Conservation (phyloP, 805 yeast species). For the Saccharomycopsis babjevae region DNA sequence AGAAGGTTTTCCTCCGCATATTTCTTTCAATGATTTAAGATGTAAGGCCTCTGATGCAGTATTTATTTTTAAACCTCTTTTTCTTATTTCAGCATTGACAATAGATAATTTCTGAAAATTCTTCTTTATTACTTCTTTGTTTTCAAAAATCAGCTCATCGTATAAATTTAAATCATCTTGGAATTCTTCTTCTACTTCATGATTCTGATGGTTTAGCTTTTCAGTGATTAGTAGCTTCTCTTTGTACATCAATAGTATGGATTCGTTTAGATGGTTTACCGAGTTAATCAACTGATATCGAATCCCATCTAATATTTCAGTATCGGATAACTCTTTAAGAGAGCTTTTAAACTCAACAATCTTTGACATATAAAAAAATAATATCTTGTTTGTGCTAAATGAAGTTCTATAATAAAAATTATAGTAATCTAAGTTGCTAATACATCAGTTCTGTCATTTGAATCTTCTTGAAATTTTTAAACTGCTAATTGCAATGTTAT, state of each 20-base stretch:
- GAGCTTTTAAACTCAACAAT: conserved; percentile 37
- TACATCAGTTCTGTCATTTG: no score
- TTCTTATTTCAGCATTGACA: conserved; percentile 37
- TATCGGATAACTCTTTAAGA: conserved; percentile 43
- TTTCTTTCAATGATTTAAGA: not conserved
- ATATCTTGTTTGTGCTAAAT: no score
- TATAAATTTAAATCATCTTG: conserved; percentile 41
- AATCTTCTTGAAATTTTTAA: no score
- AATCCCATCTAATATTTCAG: conserved; percentile 27
- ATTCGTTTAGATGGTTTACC: conserved; percentile 36
- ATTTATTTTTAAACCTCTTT: conserved; percentile 25
- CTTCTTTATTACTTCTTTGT: conserved; percentile 41
- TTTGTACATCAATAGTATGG: conserved; percentile 36
- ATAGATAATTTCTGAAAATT: conserved; percentile 38
- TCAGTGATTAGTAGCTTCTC: conserved; percentile 31
- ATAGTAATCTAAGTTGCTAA: no score
- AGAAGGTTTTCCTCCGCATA: not conserved
- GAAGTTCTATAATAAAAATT: not conserved
- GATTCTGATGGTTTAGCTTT: conserved; percentile 19
- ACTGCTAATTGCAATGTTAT: not conserved
- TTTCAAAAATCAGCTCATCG: conserved; percentile 47
- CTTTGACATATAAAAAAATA: not conserved
- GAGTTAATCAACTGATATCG: conserved; percentile 31
- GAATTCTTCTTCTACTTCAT: conserved; percentile 23
- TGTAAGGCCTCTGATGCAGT: no score